A percentile compares a stretch with the other conserved stretches of the same genome.
These are phyloP conservation scores for Neofusicoccum sp. DNA, from an alignment of 2,329 filamentous ascomycete species.

Conservation along the genomic window DNA sequence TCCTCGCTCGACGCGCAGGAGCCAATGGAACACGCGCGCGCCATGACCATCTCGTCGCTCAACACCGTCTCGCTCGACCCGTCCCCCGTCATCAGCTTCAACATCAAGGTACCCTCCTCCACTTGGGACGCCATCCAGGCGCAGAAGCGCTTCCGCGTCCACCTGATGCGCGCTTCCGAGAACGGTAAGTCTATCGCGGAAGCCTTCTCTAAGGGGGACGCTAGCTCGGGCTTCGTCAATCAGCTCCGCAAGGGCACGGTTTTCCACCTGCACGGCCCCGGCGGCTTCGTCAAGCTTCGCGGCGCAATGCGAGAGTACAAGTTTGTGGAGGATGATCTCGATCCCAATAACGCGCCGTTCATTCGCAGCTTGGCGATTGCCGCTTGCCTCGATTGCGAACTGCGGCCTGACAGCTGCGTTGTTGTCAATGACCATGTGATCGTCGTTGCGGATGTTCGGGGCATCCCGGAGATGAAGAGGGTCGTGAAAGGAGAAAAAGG, in stretches of 20 bases:
- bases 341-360: not conserved
- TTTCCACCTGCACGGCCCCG: not conserved
- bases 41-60: conserved; percentile 65
- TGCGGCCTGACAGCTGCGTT: conserved; percentile 41
- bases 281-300: not conserved
- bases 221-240: conserved; percentile 28
- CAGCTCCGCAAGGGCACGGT: conserved; percentile 23
- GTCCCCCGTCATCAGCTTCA: conserved; percentile 62
- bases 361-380: not conserved
- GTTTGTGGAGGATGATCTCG: not conserved
- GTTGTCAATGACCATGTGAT: conserved; percentile 52
- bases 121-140: conserved; percentile 57
- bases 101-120: conserved; percentile 59
- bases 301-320: not conserved
- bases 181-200: conserved; percentile 35
- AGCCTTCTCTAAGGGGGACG: conserved; percentile 28
- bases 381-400: conserved; percentile 37
- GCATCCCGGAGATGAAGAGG: not conserved
- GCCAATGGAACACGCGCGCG: conserved; percentile 34
- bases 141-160: conserved; percentile 49
- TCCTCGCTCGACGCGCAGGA: not conserved
- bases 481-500: not conserved
- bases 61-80: conserved; percentile 61
- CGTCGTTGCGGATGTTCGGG: conserved; percentile 43
- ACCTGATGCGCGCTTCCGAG: conserved; percentile 46